Evolutionary conservation across 164 flowering plant species (phyloP).

Genomic region (Vitis riparia): DNA sequence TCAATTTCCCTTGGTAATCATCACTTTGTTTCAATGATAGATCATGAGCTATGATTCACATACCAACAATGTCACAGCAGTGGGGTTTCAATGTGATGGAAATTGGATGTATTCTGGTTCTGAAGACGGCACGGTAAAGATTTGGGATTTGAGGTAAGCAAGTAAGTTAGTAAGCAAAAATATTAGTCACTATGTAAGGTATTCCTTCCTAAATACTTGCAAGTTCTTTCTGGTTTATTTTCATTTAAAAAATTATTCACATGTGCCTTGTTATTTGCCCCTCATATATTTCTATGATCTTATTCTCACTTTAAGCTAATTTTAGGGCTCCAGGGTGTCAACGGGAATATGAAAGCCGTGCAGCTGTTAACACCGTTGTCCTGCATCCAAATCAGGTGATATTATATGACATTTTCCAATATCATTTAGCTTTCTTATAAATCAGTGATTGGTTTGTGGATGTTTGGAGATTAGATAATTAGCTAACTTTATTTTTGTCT

Average conservation of each 20-base stretch:
- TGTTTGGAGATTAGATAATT: too few relatives aligned
- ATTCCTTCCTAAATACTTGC: too few relatives aligned
- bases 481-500: too few relatives aligned
- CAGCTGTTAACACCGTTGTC: slow-evolving; percentile 97
- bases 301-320: slow-evolving; percentile 1
- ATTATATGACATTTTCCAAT: not conserved
- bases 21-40: slow-evolving; percentile 34
- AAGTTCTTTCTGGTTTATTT: too few relatives aligned
- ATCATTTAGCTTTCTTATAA: too few relatives aligned
- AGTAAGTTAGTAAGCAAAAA: too few relatives aligned
- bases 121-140: slow-evolving; percentile 97
- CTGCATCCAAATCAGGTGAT: slow-evolving; percentile 96
- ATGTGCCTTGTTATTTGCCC: too few relatives aligned
- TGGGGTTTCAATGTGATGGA: slow-evolving; percentile 98
- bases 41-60: slow-evolving; percentile 94
- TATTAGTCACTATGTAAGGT: too few relatives aligned
- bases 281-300: not conserved
- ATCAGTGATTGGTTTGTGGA: too few relatives aligned
- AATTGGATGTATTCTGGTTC: slow-evolving; percentile 99
- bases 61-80: slow-evolving; percentile 94
- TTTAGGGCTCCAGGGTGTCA: slow-evolving; percentile 97
- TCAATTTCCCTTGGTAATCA: not conserved
- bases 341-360: slow-evolving; percentile 97
- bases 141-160: slow-evolving; percentile 91
- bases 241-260: too few relatives aligned